Evolutionary conservation across 805 yeast species (phyloP).

Genomic region (Candida sphagnicola): DNA sequence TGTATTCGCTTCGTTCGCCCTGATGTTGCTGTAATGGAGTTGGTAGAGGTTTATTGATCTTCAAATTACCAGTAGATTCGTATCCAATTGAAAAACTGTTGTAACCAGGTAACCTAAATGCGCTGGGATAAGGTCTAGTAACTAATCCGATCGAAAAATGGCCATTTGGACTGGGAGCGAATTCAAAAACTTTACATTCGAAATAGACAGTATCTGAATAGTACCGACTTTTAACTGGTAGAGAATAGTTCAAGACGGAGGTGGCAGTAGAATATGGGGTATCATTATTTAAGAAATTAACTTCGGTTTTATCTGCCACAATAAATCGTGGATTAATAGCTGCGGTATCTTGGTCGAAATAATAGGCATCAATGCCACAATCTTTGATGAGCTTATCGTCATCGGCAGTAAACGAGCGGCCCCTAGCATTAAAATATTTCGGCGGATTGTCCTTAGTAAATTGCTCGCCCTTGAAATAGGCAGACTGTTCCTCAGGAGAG

Average conservation of each 20-base stretch:
- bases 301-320: conserved; percentile 38
- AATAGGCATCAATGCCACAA: conserved; percentile 36
- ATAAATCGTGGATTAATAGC: conserved; percentile 28
- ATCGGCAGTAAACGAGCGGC: conserved; percentile 26
- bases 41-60: conserved; percentile 62
- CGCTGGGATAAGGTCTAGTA: conserved; percentile 68
- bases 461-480: conserved; percentile 33
- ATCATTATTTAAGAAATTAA: conserved; percentile 33
- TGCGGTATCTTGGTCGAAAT: conserved; percentile 34
- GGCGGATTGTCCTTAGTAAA: conserved; percentile 30
- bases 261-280: conserved; percentile 38
- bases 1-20: conserved; percentile 36
- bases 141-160: conserved; percentile 63
- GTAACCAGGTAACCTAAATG: conserved; percentile 70
- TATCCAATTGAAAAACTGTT: conserved; percentile 66
- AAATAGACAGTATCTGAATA: conserved; percentile 52
- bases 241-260: conserved; percentile 33
- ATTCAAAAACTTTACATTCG: conserved; percentile 47
- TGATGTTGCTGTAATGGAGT: conserved; percentile 42
- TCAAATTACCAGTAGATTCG: conserved; percentile 67
- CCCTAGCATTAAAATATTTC: conserved; percentile 25
- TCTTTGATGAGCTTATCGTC: conserved; percentile 30
- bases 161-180: conserved; percentile 31
- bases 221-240: conserved; percentile 32
- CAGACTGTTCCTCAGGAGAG: conserved; percentile 39